phyloP scores from a whole-genome alignment of 495 filamentous ascomycete species.

The Aspergillus hancockii region DNA sequence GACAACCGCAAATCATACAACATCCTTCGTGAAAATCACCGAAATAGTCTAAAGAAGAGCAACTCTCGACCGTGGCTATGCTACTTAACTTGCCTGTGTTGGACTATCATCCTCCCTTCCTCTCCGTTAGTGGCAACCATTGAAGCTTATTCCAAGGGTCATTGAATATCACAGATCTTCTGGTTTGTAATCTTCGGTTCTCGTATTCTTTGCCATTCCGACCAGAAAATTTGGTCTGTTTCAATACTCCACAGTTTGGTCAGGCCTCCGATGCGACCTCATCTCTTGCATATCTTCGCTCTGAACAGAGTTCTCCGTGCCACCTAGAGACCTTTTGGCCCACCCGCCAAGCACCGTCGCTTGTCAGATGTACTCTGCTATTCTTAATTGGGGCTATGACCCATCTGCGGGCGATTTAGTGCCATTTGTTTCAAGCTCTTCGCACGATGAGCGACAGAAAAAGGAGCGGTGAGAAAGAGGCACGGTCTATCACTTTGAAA shows the following conservation, averaged over 20 bases:
- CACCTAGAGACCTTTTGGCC: constrained; percentile 16
- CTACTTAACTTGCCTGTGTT: background rate
- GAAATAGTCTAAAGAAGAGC: background rate
- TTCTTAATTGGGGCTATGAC: constrained; percentile 16
- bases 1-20: background rate
- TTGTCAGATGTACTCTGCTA: constrained; percentile 16
- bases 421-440: constrained; percentile 18
- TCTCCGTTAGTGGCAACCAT: background rate
- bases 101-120: background rate
- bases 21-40: background rate
- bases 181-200: background rate
- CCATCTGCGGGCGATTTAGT: constrained; percentile 16
- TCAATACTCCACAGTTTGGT: constrained; percentile 17
- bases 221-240: constrained; percentile 1
- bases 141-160: background rate
- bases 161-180: background rate
- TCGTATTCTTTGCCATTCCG: background rate
- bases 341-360: constrained; percentile 12
- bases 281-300: constrained; percentile 6
- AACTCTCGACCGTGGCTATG: background rate
- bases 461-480: constrained; percentile 25
- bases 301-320: background rate
- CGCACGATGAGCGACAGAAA: constrained; percentile 8
- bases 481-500: background rate
- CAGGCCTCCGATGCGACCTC: constrained; percentile 4